Evolutionary conservation across 441 rosid genomes (phyloP).

Genomic region (Euphorbia corollata): DNA sequence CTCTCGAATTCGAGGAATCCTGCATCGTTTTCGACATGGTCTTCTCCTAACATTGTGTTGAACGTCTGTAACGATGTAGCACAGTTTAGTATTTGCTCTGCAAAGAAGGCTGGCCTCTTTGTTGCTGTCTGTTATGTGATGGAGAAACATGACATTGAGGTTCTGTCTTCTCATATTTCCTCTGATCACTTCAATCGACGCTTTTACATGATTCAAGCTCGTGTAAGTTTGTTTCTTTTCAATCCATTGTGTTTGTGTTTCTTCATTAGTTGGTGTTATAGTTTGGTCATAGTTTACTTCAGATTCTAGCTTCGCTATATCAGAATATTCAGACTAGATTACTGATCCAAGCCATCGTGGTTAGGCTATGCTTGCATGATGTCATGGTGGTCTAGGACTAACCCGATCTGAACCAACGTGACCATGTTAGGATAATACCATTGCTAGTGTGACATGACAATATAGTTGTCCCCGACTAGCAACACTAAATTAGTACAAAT

Average conservation of each 20-base stretch:
- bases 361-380: too few species aligned
- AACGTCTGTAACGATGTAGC: slow-evolving; percentile 62
- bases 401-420: too few species aligned
- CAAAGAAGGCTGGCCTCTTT: slow-evolving; percentile 43
- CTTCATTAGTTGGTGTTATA: too few species aligned
- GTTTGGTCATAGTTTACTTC: neutral
- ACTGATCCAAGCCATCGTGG: neutral
- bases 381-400: too few species aligned
- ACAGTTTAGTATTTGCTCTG: slow-evolving; percentile 47
- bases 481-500: neutral
- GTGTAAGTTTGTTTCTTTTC: slow-evolving; percentile 30
- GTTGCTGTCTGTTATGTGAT: slow-evolving; percentile 43
- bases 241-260: neutral
- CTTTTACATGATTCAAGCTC: slow-evolving; percentile 66
- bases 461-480: too few species aligned
- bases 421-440: too few species aligned
- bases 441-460: too few species aligned
- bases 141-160: slow-evolving; percentile 61
- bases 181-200: slow-evolving; percentile 28
- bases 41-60: slow-evolving; percentile 56
- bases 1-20: slow-evolving; percentile 27
- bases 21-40: slow-evolving; percentile 53
- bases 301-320: neutral
- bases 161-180: slow-evolving; percentile 50
- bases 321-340: neutral